Base-by-base conservation (phyloP, 768 basidiomycete genomes). In the Phylloporus scabripes region DNA sequence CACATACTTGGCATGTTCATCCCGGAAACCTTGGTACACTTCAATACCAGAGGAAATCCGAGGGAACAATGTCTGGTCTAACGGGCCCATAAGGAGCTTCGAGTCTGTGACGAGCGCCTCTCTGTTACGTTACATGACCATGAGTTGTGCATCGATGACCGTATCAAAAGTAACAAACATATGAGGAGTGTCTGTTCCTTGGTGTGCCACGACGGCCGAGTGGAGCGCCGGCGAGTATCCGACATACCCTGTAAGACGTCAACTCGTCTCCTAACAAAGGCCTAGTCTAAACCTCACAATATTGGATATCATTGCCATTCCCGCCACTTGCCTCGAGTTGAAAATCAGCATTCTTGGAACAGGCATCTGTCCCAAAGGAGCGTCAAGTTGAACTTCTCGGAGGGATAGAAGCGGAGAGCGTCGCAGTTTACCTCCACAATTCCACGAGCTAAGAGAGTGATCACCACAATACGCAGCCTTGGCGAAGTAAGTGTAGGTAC, bases 401-500 rank as follows among this genome's bases (percentile, higher is more conserved):
- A 5, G 28, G 17, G 12, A 17, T 31, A 8, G 7, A 3, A 18
- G 11, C 12, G 28, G 10, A 3, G 33, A 15, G 29, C 8, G 28
- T 4, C 20, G 40, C 15, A 10, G 59, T 63, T 55, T 54, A 78
- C 79, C 56, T 61, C 81, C 81, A 62, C 80, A 82, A 28, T 65
- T 65, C 78, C 80, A 82, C 11, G 66, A 51, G 21, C 71, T 74
- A n/a, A n/a, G n/a, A n/a, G 21, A 56, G 24, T 26, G 24, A 26
- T 26, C 24, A 26, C 24, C 24, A 50, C 81, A 82, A 59, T 76
- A 77, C 7, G 70, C 76, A 4, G 77, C 68, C 31, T 71, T 69
- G 0, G 80, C 75, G 54, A 74, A 80, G 54, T 65, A 65, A 6
- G 76, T 73, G 62, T 73, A 82, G 0, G 78, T 70, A 24, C 56